phyloP scores from a whole-genome alignment of 805 yeast genomes.

The Suhomyces sp. region DNA sequence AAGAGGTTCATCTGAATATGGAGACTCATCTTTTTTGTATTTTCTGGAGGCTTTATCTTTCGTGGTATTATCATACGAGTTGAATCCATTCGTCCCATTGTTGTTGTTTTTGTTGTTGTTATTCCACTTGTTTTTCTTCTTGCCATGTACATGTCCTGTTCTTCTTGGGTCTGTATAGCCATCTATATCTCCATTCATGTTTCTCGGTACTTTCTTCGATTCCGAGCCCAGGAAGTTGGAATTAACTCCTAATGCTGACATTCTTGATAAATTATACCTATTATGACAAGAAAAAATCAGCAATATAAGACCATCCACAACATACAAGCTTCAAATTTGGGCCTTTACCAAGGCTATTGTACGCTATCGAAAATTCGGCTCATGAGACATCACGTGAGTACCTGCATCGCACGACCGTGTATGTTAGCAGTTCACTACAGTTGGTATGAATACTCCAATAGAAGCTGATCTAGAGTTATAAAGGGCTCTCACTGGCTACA shows the following conservation, averaged over 20 bases:
- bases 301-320: neutral
- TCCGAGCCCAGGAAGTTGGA: slow-evolving; percentile 4
- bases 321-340: neutral
- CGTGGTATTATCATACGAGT: neutral
- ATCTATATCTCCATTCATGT: neutral
- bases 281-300: slow-evolving; percentile 1
- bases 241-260: slow-evolving; percentile 10
- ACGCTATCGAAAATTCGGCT: neutral
- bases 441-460: too few species aligned
- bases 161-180: slow-evolving; percentile 6
- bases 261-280: neutral
- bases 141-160: slow-evolving; percentile 6
- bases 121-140: slow-evolving; percentile 4
- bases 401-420: neutral
- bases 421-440: neutral
- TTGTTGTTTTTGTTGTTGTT: slow-evolving; percentile 2
- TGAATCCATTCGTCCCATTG: neutral
- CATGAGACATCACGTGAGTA: slow-evolving; percentile 1
- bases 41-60: neutral
- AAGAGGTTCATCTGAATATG: neutral
- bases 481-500: neutral
- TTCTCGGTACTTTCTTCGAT: neutral
- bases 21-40: neutral
- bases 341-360: neutral
- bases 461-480: too few species aligned